Evolutionary conservation across 140 eudicot species (phyloP).

Genomic region (Cichorium intybus): DNA sequence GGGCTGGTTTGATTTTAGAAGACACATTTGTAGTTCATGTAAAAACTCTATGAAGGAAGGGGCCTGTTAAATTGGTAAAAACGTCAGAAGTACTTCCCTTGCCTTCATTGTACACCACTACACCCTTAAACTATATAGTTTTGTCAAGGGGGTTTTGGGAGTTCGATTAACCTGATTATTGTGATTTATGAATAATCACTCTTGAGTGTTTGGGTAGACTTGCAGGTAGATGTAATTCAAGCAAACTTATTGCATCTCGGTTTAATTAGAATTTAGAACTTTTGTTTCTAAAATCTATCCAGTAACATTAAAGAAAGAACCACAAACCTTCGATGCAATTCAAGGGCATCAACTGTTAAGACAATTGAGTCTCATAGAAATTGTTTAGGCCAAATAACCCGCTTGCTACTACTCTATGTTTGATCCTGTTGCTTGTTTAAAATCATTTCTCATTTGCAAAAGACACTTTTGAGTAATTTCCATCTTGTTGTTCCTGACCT

Average conservation of each 20-base stretch:
- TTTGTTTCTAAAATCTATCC: not conserved
- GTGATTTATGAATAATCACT: no score
- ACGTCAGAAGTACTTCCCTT: not conserved
- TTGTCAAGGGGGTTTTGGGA: not conserved
- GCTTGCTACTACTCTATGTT: slow-evolving; percentile 6
- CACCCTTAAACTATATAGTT: slow-evolving; percentile 3
- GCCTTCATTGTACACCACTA: not conserved
- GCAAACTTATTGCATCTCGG: no score
- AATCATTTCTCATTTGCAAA: not conserved
- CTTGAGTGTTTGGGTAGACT: not conserved
- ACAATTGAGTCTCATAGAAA: not conserved
- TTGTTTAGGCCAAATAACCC: not conserved
- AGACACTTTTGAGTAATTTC: not conserved
- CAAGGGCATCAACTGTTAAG: not conserved
- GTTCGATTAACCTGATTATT: not conserved
- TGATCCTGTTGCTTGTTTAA: slow-evolving; percentile 9
- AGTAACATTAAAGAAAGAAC: not conserved
- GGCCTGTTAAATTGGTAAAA: not conserved
- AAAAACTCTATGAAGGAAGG: not conserved
- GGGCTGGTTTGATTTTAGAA: slow-evolving; percentile 3
- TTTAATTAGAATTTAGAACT: not conserved
- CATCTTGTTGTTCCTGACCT: slow-evolving; percentile 9
- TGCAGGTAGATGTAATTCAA: not conserved
- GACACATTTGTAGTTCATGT: not conserved
- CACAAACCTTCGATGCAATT: not conserved